phyloP scores from a whole-genome alignment of 2,329 filamentous ascomycete species.

The Didymella keratinophila region DNA sequence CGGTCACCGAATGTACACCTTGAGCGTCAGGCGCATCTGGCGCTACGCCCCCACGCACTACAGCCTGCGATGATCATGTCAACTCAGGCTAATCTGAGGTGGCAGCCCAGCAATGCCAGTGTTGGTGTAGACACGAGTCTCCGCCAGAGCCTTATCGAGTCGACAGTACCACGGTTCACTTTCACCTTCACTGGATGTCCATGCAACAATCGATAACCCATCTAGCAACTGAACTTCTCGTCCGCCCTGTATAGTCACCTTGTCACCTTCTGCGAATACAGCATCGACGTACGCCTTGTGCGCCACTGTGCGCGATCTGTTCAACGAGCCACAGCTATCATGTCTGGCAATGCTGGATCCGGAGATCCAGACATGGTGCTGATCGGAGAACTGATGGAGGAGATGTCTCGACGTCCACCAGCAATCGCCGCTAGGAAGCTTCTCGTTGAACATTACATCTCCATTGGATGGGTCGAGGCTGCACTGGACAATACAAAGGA shows the following conservation, averaged over 20 bases:
- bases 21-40: neutral
- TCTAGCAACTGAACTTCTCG: neutral
- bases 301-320: neutral
- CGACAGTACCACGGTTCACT: neutral
- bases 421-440: constrained; percentile 41
- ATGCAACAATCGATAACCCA: neutral
- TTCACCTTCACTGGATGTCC: neutral
- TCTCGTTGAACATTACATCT: constrained; percentile 45
- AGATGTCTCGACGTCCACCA: constrained; percentile 41
- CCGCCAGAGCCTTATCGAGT: neutral
- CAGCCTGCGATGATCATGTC: neutral
- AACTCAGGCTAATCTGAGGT: neutral
- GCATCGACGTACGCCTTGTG: neutral
- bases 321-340: constrained; percentile 13
- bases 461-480: constrained; percentile 46
- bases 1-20: constrained; percentile 8
- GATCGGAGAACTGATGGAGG: constrained; percentile 43
- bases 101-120: neutral
- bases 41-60: neutral
- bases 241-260: neutral
- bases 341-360: constrained; percentile 25
- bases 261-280: neutral
- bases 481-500: constrained; percentile 41
- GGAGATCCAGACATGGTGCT: constrained; percentile 44
- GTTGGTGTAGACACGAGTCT: neutral